Percentiles rank a stretch among this genome's conserved stretches.
Conservation (phyloP, 805 yeast genomes). For the Lipomyces yamadae region DNA sequence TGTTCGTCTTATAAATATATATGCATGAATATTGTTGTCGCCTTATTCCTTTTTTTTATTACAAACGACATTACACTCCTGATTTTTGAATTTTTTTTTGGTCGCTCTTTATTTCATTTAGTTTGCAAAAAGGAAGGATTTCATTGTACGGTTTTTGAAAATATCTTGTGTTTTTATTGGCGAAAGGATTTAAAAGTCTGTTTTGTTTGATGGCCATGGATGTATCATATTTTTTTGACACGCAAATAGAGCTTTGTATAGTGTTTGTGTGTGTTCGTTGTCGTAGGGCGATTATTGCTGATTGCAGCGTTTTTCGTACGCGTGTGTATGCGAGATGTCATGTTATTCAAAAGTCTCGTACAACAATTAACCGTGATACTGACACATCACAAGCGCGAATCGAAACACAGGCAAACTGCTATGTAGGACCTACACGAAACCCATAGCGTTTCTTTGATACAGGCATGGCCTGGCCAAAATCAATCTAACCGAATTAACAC, state of each 20-base stretch:
- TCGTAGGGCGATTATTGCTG: background rate
- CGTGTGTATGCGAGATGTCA: background rate
- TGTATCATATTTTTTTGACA: background rate
- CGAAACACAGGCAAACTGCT: background rate
- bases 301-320: background rate
- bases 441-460: background rate
- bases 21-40: too few species aligned
- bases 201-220: background rate
- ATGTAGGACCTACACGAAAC: background rate
- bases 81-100: too few species aligned
- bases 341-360: background rate
- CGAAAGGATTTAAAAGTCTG: background rate
- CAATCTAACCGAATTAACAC: background rate
- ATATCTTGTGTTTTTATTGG: background rate
- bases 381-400: background rate
- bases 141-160: too few species aligned
- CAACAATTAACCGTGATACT: background rate
- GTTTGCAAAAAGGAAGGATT: too few species aligned
- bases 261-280: background rate
- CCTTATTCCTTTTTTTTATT: too few species aligned
- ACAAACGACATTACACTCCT: too few species aligned
- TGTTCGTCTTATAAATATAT: too few species aligned
- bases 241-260: background rate
- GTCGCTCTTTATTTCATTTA: too few species aligned
- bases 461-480: background rate